Conservation (phyloP, 768 basidiomycete species). For the Fibroporia radiculosa region DNA sequence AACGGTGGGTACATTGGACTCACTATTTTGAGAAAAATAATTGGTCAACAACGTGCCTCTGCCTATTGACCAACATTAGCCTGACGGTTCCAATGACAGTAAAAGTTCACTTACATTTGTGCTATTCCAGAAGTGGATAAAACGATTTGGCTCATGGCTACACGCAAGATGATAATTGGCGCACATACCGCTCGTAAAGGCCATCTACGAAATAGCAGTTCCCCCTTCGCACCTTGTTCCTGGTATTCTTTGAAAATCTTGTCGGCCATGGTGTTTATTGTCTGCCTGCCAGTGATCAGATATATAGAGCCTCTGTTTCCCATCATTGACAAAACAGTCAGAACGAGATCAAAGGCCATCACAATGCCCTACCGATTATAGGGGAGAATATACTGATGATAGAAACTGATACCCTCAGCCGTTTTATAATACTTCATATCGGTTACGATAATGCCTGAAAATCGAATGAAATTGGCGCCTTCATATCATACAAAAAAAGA, state of each 20-base stretch:
- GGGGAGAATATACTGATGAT: constrained; percentile 37
- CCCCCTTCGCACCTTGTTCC: constrained; percentile 46
- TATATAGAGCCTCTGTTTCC: constrained; percentile 53
- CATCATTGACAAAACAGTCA: background rate
- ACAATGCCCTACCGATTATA: constrained; percentile 9
- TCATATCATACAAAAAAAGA: too few relatives aligned
- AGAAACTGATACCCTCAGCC: constrained; percentile 18
- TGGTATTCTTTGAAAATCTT: constrained; percentile 61
- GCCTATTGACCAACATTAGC: constrained; percentile 31
- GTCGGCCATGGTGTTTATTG: constrained; percentile 39
- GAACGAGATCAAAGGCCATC: background rate
- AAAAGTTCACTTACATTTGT: constrained; percentile 1
- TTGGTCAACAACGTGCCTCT: constrained; percentile 66
- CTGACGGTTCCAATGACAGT: background rate
- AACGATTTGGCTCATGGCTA: background rate
- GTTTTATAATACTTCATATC: background rate
- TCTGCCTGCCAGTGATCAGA: constrained; percentile 35
- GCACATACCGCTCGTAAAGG: constrained; percentile 55
- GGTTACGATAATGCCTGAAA: background rate
- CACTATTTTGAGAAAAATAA: constrained; percentile 83
- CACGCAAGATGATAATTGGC: background rate
- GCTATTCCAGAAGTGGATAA: background rate
- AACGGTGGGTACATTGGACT: constrained; percentile 17
- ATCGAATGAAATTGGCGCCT: too few relatives aligned
- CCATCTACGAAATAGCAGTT: constrained; percentile 60